These are phyloP conservation scores for Metarhizium sp. DNA, from an alignment of 2,329 filamentous ascomycete species.

Conservation along the genomic window DNA sequence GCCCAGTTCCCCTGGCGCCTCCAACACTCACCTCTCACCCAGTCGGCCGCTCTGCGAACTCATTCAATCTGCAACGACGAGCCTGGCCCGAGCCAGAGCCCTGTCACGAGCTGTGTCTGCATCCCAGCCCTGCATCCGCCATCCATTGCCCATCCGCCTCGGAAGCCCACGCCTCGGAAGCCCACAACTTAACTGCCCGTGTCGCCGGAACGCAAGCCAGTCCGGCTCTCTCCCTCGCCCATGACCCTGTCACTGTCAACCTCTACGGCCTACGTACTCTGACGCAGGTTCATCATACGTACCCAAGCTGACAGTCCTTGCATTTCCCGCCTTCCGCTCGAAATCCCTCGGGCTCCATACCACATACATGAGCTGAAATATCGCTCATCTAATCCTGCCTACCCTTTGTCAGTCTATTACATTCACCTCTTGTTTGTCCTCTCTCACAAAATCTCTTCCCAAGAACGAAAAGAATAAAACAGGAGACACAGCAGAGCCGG, in stretches of 20 bases:
- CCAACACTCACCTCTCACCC: no score
- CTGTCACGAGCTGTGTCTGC: not conserved
- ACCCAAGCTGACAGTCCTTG: conserved; percentile 5
- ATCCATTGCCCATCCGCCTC: not conserved
- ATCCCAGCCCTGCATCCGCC: not conserved
- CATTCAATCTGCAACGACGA: not conserved
- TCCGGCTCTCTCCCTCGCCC: not conserved
- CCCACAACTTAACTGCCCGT: not conserved
- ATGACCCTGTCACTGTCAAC: not conserved
- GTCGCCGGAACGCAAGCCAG: not conserved
- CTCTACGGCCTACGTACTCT: not conserved
- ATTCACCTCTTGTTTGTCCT: not conserved
- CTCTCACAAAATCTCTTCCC: not conserved
- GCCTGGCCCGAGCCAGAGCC: not conserved
- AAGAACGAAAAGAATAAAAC: not conserved
- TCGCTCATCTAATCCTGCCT: not conserved
- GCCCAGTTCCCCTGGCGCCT: not conserved
- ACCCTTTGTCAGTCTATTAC: not conserved
- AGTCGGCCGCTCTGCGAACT: not conserved
- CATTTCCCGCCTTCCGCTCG: not conserved
- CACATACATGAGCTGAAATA: conserved; percentile 5
- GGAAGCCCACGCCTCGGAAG: not conserved
- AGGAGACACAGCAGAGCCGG: not conserved
- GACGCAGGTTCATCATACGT: conserved; percentile 1
- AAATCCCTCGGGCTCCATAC: not conserved